These are phyloP conservation scores for Pyrus communis DNA, from an alignment of 306 rosid species.

Conservation along the genomic window DNA sequence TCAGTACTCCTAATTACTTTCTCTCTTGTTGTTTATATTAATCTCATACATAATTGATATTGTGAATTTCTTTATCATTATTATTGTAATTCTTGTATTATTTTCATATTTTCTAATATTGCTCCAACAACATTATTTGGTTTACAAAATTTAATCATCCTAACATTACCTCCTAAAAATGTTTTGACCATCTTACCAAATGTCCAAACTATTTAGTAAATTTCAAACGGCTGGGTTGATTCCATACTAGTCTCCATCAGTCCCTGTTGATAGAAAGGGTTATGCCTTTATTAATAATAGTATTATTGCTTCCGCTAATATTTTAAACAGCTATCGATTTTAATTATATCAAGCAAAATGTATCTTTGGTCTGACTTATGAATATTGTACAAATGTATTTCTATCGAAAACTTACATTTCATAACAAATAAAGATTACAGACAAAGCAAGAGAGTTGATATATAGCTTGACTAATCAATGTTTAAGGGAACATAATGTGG, in stretches of 20 bases:
- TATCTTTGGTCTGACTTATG: background rate
- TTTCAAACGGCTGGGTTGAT: background rate
- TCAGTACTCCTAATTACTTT: too few relatives aligned
- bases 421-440: background rate
- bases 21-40: too few relatives aligned
- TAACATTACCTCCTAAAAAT: too few relatives aligned
- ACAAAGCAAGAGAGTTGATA: slow-evolving; percentile 9
- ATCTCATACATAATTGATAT: too few relatives aligned
- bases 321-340: background rate
- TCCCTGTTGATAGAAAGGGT: background rate
- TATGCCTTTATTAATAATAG: background rate
- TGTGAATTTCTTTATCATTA: too few relatives aligned
- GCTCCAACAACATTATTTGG: too few relatives aligned
- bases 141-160: too few relatives aligned
- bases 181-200: background rate
- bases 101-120: too few relatives aligned
- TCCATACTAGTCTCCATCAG: background rate
- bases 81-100: too few relatives aligned
- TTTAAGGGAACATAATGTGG: slow-evolving; percentile 18
- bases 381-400: slow-evolving; percentile 5
- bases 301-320: background rate
- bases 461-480: slow-evolving; percentile 10
- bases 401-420: slow-evolving; percentile 13
- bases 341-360: background rate
- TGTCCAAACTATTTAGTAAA: background rate